Conservation (phyloP, 495 filamentous ascomycete species). For the Penicillium argentinense region DNA sequence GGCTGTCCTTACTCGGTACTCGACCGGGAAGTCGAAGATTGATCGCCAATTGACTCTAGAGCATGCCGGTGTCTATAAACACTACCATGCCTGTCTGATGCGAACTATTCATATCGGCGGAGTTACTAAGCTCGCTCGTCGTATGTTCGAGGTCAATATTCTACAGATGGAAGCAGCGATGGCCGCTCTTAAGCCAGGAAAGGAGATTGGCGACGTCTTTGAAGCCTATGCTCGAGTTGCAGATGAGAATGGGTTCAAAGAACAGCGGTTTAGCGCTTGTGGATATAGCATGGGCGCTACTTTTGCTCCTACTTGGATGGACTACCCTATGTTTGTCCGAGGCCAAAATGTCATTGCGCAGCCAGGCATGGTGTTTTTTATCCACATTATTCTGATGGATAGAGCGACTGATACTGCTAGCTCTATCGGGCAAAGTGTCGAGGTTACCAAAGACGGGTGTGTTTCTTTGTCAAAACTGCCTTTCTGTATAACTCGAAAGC, state of each 20-base stretch:
- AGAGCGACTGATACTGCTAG: conserved; percentile 28
- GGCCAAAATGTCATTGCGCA: conserved; percentile 20
- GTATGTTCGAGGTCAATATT: conserved; percentile 22
- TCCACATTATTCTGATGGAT: conserved; percentile 29
- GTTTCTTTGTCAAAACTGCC: conserved; percentile 24
- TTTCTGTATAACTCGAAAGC: conserved; percentile 22
- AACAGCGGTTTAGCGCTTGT: conserved; percentile 25
- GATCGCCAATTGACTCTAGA: conserved; percentile 25
- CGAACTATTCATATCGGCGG: conserved; percentile 24
- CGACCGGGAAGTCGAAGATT: conserved; percentile 21
- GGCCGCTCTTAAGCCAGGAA: conserved; percentile 21
- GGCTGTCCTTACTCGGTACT: conserved; percentile 26
- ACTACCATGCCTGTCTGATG: conserved; percentile 27
- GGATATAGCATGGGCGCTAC: conserved; percentile 24
- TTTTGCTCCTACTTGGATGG: conserved; percentile 27
- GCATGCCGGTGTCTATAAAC: conserved; percentile 25
- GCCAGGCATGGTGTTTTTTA: conserved; percentile 27
- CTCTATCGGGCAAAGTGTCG: conserved; percentile 24
- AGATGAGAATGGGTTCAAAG: conserved; percentile 26
- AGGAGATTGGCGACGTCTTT: conserved; percentile 24
- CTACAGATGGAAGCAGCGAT: conserved; percentile 25
- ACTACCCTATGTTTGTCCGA: conserved; percentile 27
- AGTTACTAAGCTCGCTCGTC: conserved; percentile 20
- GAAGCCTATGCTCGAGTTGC: conserved; percentile 25
- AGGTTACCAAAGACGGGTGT: conserved; percentile 22